phyloP scores from a whole-genome alignment of 192 early-diverging fungal species.

The Chytriomyces confervae region DNA sequence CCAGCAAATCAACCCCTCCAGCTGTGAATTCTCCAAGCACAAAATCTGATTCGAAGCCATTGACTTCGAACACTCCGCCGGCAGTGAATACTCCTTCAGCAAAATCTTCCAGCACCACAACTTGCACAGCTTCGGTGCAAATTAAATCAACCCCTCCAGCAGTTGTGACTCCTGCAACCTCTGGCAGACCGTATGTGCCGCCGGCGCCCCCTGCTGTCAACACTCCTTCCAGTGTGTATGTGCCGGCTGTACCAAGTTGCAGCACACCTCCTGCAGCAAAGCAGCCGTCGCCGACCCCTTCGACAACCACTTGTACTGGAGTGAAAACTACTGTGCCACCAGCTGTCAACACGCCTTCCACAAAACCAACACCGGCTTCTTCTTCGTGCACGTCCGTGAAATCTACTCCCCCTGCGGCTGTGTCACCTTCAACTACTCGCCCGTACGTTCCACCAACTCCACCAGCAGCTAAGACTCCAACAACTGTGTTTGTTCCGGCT shows the following conservation, averaged over 20 bases:
- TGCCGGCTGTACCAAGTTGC: conserved; percentile 14
- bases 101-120: neutral
- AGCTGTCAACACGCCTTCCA: no score
- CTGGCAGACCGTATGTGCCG: neutral
- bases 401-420: neutral
- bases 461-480: neutral
- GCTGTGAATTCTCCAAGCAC: neutral
- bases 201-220: conserved; percentile 13
- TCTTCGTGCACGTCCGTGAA: neutral
- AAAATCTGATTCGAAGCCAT: no score
- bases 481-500: conserved; percentile 9
- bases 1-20: neutral
- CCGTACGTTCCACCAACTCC: neutral
- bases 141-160: neutral
- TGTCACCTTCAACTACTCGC: no score
- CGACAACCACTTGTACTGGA: neutral
- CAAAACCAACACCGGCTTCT: neutral
- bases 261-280: neutral
- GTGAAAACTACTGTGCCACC: neutral
- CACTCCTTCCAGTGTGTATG: neutral
- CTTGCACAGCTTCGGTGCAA: no score
- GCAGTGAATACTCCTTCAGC: neutral
- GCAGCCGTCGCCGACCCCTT: neutral
- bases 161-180: neutral
- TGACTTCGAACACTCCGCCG: neutral